Percentiles rank a stretch among this genome's conserved stretches.
Evolutionary conservation across 2,329 filamentous ascomycete species (phyloP).

Genomic region (Chrysosporium queenslandicum): DNA sequence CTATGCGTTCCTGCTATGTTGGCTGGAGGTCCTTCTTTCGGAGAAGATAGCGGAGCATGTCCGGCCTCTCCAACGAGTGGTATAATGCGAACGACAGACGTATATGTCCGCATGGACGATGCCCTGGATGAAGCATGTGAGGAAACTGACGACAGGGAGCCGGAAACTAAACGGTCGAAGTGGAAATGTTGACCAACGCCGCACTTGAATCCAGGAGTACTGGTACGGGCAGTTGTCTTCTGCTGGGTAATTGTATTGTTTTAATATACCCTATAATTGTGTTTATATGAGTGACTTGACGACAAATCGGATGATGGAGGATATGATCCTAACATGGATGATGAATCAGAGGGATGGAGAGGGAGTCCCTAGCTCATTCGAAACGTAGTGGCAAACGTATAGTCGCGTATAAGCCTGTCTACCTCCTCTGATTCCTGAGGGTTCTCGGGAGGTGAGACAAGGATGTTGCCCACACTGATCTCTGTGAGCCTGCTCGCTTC

Average conservation of each 20-base stretch:
- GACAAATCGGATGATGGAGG: too few species aligned
- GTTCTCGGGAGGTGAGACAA: too few species aligned
- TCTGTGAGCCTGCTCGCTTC: too few species aligned
- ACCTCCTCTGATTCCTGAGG: too few species aligned
- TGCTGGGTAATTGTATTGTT: neutral
- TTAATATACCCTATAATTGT: neutral
- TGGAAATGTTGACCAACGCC: slow-evolving; percentile 3
- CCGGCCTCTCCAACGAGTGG: neutral
- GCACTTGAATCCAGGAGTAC: too few species aligned
- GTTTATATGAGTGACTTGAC: too few species aligned
- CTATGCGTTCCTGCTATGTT: neutral
- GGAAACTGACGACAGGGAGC: neutral
- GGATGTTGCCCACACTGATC: too few species aligned
- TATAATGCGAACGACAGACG: slow-evolving; percentile 19
- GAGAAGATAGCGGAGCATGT: neutral
- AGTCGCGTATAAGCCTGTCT: too few species aligned
- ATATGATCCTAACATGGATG: too few species aligned
- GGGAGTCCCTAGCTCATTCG: too few species aligned
- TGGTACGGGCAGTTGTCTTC: neutral
- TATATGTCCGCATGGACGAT: slow-evolving; percentile 16
- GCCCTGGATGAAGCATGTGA: slow-evolving; percentile 1
- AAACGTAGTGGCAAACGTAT: too few species aligned
- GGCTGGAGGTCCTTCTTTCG: neutral
- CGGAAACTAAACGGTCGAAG: slow-evolving; percentile 3
- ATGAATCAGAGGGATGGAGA: too few species aligned